phyloP scores from a whole-genome alignment of 805 yeast genomes.

The Priceomyces fermenticarens region DNA sequence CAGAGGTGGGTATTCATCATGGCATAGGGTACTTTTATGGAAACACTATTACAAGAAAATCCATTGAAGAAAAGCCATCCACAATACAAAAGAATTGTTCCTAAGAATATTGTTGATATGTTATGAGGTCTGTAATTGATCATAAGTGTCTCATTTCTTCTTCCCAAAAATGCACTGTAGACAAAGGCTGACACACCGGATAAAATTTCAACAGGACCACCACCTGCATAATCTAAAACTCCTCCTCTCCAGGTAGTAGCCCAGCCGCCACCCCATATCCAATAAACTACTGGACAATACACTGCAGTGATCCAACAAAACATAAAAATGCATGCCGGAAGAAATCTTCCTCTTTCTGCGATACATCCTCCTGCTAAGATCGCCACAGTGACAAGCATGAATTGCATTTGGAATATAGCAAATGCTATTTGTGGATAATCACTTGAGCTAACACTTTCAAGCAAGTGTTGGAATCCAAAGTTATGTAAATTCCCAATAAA shows the following conservation, averaged over 20 bases:
- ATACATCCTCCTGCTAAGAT: constrained; percentile 83
- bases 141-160: constrained; percentile 70
- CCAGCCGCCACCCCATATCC: constrained; percentile 98
- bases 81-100: constrained; percentile 83
- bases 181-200: constrained; percentile 92
- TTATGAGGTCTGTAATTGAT: constrained; percentile 93
- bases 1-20: constrained; percentile 88
- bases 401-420: constrained; percentile 88
- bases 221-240: constrained; percentile 95
- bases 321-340: constrained; percentile 78
- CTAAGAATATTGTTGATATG: constrained; percentile 85
- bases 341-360: constrained; percentile 88
- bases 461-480: constrained; percentile 79
- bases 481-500: constrained; percentile 84
- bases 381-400: constrained; percentile 86
- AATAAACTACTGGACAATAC: constrained; percentile 90
- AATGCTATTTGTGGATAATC: constrained; percentile 79
- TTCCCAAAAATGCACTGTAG: constrained; percentile 75
- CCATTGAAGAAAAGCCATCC: constrained; percentile 98
- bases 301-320: constrained; percentile 90
- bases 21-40: constrained; percentile 80
- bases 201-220: constrained; percentile 93
- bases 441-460: constrained; percentile 37
- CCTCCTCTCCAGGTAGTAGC: constrained; percentile 76
- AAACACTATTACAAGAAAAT: constrained; percentile 80